phyloP scores from a whole-genome alignment of 2,329 filamentous ascomycete species.

The Sclerotinia subarctica region DNA sequence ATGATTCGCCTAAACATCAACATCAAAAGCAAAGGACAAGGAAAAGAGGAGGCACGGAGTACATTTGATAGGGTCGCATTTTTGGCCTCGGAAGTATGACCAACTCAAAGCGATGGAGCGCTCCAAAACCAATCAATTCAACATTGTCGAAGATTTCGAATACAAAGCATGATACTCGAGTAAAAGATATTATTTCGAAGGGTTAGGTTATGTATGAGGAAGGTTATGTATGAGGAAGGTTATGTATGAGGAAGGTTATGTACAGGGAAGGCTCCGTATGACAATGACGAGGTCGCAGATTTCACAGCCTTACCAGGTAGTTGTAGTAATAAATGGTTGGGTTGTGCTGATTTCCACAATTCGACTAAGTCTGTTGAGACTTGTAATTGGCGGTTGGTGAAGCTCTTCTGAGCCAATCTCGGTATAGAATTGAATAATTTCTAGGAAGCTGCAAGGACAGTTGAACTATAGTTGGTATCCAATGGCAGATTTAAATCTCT shows the following conservation, averaged over 20 bases:
- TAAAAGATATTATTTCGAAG: neutral
- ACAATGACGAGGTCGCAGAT: conserved; percentile 14
- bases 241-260: conserved; percentile 15
- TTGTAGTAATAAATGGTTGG: conserved; percentile 27
- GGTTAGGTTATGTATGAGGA: conserved; percentile 17
- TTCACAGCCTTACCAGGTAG: conserved; percentile 28
- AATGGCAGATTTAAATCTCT: conserved; percentile 21
- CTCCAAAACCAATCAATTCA: conserved; percentile 13
- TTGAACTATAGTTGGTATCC: conserved; percentile 20
- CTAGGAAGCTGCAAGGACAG: conserved; percentile 21
- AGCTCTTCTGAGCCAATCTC: conserved; percentile 23
- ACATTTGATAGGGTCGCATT: conserved; percentile 15
- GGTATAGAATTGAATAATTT: neutral
- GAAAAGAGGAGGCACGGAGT: conserved; percentile 7
- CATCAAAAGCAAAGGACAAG: conserved; percentile 7
- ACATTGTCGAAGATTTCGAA: neutral
- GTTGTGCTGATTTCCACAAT: conserved; percentile 4
- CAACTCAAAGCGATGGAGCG: neutral
- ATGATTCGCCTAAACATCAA: conserved; percentile 15
- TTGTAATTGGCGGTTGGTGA: conserved; percentile 24
- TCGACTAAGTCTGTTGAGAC: conserved; percentile 10
- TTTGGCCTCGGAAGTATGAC: conserved; percentile 16
- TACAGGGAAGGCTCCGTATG: conserved; percentile 26
- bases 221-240: conserved; percentile 22
- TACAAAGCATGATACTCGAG: neutral